A percentile compares a stretch with the other conserved stretches of the same genome.
Conservation (phyloP, 2,329 filamentous ascomycete species). For the Colletotrichum endophyticum region DNA sequence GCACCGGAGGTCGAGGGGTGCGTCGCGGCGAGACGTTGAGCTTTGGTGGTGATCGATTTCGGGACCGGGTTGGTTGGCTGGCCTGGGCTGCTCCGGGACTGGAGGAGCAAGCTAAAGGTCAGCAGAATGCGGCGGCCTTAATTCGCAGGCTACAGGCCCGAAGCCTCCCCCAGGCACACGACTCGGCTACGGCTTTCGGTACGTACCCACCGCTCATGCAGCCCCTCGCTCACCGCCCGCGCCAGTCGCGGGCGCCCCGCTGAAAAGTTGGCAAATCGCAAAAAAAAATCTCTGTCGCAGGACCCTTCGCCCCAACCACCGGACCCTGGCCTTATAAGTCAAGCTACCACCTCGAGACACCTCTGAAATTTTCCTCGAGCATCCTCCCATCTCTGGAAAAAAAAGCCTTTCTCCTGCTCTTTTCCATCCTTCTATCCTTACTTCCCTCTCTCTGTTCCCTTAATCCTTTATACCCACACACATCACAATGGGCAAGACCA, state of each 20-base stretch:
- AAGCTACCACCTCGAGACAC: conserved; percentile 12
- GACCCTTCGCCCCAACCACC: conserved; percentile 23
- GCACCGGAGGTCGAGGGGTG: neutral
- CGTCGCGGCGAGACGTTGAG: conserved; percentile 1
- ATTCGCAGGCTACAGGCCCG: conserved; percentile 14
- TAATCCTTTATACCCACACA: neutral
- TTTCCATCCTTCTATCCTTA: neutral
- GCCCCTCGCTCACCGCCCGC: conserved; percentile 18
- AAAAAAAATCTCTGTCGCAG: conserved; percentile 19
- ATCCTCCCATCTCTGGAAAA: conserved; percentile 15
- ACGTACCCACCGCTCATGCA: conserved; percentile 4
- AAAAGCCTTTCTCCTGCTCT: conserved; percentile 2
- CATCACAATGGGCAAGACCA: conserved; percentile 63
- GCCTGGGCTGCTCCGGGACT: neutral
- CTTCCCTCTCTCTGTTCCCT: neutral
- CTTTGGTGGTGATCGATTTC: conserved; percentile 12
- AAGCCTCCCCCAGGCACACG: neutral
- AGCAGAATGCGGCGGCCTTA: conserved; percentile 16
- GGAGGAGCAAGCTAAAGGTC: conserved; percentile 12
- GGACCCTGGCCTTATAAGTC: conserved; percentile 17
- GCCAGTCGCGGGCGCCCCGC: conserved; percentile 6
- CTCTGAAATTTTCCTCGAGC: neutral
- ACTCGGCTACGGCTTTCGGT: neutral
- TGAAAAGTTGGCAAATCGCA: conserved; percentile 20
- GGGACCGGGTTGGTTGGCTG: neutral